Base-by-base conservation (phyloP, 164 flowering plant species). In the Vitis labrusca region DNA sequence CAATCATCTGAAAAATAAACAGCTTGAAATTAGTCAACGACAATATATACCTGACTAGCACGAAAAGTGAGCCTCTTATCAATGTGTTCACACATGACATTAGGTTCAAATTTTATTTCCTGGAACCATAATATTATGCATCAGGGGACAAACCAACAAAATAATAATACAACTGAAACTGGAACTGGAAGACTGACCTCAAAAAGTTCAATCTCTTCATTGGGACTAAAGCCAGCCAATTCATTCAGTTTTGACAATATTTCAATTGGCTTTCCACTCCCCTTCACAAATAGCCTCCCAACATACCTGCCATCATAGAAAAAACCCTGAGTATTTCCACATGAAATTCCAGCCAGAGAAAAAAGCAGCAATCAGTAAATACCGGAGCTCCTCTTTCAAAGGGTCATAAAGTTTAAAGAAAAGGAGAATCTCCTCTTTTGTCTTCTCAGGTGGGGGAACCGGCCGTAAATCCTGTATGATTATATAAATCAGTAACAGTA, bases 341-440 rank as follows among this genome's bases (percentile, higher is more conserved):
- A 37, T 37, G 7, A 6, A 37, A 37, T 17, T 27, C 47, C 5
- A 14, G 8, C 8, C 6, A 57, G 63, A 49, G 23, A 30, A 12
- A 32, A 65, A 66, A 44, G 44, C 6, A 6, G 14, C 17, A 37
- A 37, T 50, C 53, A 59, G 11, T 19, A 54, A 27, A 8, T 85
- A 89, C 98, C 91, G 82, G 0, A 92, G 81, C 74, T 88, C 89
- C 71, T 89, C 93, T 71, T 86, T 89, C 66, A 63, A 61, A 54
- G 96, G 91, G 51, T 92, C 94, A 83, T 92, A 92, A 72, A 83
- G 84, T 66, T 92, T 92, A 63, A 90, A 90, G 74, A 89, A 92
- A 23, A 92, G 85, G 8, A 92, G 71, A 71, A 92, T 85, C 59
- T 92, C 98, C 19, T 88, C 93, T 76, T 89, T 87, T 19, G 85